Conservation (phyloP, 2,329 filamentous ascomycete species). For the Colletotrichum falcatum region DNA sequence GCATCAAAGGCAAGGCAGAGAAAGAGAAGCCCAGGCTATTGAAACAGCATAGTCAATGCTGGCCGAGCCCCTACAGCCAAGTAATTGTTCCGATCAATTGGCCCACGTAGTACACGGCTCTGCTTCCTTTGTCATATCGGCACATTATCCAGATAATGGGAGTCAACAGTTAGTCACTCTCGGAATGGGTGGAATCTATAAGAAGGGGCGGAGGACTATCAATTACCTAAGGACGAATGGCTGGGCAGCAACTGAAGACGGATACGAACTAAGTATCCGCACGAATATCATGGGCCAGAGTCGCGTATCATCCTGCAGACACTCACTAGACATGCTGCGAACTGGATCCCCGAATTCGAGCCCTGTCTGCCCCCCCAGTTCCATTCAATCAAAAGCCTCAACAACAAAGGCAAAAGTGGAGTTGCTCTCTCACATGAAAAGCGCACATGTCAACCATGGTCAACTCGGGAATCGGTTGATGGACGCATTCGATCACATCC, state of each 20-base stretch:
- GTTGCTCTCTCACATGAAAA: conserved; percentile 35
- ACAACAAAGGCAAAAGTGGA: conserved; percentile 38
- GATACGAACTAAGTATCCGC: no score
- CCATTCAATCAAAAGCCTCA: conserved; percentile 33
- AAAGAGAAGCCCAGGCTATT: not conserved
- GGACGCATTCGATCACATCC: conserved; percentile 28
- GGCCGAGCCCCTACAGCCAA: not conserved
- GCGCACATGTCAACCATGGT: conserved; percentile 25
- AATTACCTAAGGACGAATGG: conserved; percentile 10
- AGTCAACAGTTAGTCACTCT: not conserved
- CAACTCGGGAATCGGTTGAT: conserved; percentile 36
- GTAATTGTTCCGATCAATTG: not conserved
- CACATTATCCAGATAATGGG: no score
- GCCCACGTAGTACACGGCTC: not conserved
- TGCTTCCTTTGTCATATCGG: not conserved
- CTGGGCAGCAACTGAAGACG: conserved; percentile 29
- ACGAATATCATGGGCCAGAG: conserved; percentile 25
- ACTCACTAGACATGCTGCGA: conserved; percentile 14
- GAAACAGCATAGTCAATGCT: not conserved
- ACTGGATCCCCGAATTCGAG: conserved; percentile 16
- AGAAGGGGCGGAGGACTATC: not conserved
- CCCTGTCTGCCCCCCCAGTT: conserved; percentile 16
- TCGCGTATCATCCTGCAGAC: conserved; percentile 1
- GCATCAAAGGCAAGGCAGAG: no score
- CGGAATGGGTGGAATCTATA: not conserved